Base-by-base conservation (phyloP, 2,329 filamentous ascomycete species). In the Fusarium sterilihyphosum region DNA sequence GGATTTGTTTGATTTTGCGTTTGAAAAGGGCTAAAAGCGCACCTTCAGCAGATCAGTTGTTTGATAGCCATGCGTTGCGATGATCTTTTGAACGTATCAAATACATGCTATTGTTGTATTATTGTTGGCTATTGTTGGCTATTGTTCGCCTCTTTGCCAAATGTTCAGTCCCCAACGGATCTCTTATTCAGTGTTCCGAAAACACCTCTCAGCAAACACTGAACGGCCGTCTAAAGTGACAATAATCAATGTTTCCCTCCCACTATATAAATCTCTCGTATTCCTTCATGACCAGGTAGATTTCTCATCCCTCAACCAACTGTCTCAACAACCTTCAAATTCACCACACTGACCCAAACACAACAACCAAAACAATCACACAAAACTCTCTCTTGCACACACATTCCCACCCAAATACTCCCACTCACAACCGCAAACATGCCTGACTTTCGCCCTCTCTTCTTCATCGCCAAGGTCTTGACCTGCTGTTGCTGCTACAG, bases 391-490 rank as follows among this genome's bases (percentile, higher is more conserved):
- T 24, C 10, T 26, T 26, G 3, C 13, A 33, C 16, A 29, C 16
- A 18, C 20, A 38, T 12, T 38, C 18, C 5, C 12, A 24, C 37
- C 14, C 10, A 29, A 16, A 10, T 22, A 53, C 4, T 6, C 8
- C 8, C 3, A 20, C 9, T 26, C 49, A 37, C 9, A 26, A 18
- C 11, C 41, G 7, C 18, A 31, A 53, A 29, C 3, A 76, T 76
- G 73, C 73, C 73, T 8, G 67, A 76, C 43, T 76, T 76, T 12
- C 73, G 73, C 14, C 64, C n/a, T 1, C 38, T 76, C 10, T 65
- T 76, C 37, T 43, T 41, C n/a, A 26, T 70, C 18, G 31, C 47
- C 11, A 65, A 58, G 40, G 26, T 49, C 14, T 20, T 70, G 16
- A 70, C 66, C 41, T 70, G 66, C 13, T 38, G 53, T 18, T 70